Evolutionary conservation across 441 rosid species (phyloP).

Genomic region (Erysimum pusillum): DNA sequence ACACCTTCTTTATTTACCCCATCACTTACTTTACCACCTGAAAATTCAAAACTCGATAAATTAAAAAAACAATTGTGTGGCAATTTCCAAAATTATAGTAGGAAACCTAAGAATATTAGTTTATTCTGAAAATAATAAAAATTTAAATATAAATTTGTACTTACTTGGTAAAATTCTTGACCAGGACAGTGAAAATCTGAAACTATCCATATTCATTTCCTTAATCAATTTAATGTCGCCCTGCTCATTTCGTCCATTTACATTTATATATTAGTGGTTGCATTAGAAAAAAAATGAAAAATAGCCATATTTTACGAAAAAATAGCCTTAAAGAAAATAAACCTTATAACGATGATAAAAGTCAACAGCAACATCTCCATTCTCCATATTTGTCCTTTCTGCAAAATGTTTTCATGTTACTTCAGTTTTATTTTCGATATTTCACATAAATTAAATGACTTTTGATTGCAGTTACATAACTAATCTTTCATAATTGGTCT

Average conservation of each 20-base stretch:
- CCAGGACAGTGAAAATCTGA: background rate
- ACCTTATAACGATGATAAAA: slow-evolving; percentile 48
- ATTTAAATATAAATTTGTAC: background rate
- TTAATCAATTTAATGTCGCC: slow-evolving; percentile 43
- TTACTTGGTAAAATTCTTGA: background rate
- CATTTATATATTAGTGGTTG: background rate
- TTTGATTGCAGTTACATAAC: too few relatives aligned
- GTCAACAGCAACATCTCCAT: slow-evolving; percentile 50
- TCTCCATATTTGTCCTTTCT: slow-evolving; percentile 44
- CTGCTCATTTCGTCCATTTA: slow-evolving; percentile 11
- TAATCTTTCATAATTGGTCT: too few relatives aligned
- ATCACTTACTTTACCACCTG: background rate
- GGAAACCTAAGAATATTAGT: background rate
- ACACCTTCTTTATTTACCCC: slow-evolving; percentile 10
- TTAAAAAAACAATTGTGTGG: background rate
- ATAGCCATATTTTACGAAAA: too few relatives aligned
- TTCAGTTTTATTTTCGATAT: too few relatives aligned
- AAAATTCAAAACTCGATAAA: background rate
- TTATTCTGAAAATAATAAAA: too few relatives aligned
- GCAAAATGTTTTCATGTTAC: background rate
- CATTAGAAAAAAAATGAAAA: too few relatives aligned
- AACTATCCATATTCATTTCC: slow-evolving; percentile 22
- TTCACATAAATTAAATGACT: too few relatives aligned
- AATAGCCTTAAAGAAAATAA: too few relatives aligned
- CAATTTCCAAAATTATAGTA: too few relatives aligned